Evolutionary conservation across 2,329 filamentous ascomycete species (phyloP), one percentile per base, ranked within the genome.

Genomic region (Fusarium mangiferae): DNA sequence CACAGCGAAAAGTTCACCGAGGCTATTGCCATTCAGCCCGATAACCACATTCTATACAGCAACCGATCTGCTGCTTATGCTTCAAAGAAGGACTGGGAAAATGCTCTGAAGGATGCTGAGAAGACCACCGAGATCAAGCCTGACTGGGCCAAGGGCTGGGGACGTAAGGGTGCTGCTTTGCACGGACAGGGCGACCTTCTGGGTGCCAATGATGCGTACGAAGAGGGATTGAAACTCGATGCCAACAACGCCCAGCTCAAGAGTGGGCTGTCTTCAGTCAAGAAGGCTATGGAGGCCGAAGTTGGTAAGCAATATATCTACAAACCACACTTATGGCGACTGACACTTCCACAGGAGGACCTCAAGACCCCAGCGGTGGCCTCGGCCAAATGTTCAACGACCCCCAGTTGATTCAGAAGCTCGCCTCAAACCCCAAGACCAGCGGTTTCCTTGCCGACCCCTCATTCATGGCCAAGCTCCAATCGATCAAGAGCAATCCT

Each of bases 61-160:
- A 99, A 99, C 86, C 92, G 96, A 77, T 98, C 96, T 36, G 96
- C 90, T 65, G 91, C 90, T 51, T 90, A 97, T 81, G 94, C 96
- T 49, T 98, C 96, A 60, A 93, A 98, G 84, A 94, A 92, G 83
- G 91, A 98, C 67, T 99, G 93, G 88, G 87, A 93, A 73, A 89
- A 92, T 76, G 96, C 96, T 26, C 86, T 98, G 33, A 88, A 93
- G 73, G 96, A 99, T 87, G 96, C 96, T 66, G 92, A 92, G 81
- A 98, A 98, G 89, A 96, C 94, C 7, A 97, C 93, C 62, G 90
- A 97, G 84, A 87, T 99, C 83, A 98, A 99, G 88, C 93, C 96
- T 18, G 96, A 98, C 87, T 99, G 96, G 96, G 91, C 94, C 68
- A 98, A 98, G 86, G 96, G 96, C 75, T 98, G 94, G 93, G 92